Evolutionary conservation across 163 green algal genomes (phyloP), one percentile per base, ranked within the genome.

Genomic region (Chloroidium sp.): DNA sequence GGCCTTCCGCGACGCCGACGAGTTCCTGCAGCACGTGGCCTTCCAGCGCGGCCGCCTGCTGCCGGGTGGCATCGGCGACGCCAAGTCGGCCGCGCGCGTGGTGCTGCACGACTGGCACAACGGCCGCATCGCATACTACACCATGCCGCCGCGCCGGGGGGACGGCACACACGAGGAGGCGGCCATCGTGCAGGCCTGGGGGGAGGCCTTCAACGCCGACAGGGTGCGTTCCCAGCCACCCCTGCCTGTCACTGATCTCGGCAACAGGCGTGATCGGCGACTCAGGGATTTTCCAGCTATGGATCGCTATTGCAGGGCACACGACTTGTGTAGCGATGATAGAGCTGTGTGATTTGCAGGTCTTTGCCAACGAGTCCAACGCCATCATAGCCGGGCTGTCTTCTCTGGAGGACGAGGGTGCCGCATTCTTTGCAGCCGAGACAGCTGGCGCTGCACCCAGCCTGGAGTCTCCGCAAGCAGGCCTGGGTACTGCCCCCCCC

Each of bases 41-140:
- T 69, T 69, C 4, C 86, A 87, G 0, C 86, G 94, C 1, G 96
- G 96, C 77, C 97, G 97, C 86, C 89, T 99, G 59, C 90, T 90
- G 68, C 91, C 90, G 77, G 93, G 91, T 36, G 93, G 93, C 68
- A 86, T 86, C 0, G 86, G 91, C 0, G 90, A 97, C 79, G 4
- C 58, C 2, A 8, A 74, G 12, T 12, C 61, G 59, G 62, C 62
- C 8, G 60, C 12, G 61, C 62, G 77, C 13, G 58, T 64, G 58
- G 67, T 61, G 74, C 74, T 88, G n/a, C 85, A 94, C 79, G 96
- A 99, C 86, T 99, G 96, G 96, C 97, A 97, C 85, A 87, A 92
- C 69, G 96, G 96, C 6, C 87, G 86, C 62, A 98, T 99, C 77
- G 93, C 95, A 0, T 99, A 95, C 92, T 98, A 93, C 91, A 98